A percentile compares a stretch with the other conserved stretches of the same genome.
These are phyloP conservation scores for Lachancea mirantina DNA, from an alignment of 805 yeast species.

Conservation along the genomic window DNA sequence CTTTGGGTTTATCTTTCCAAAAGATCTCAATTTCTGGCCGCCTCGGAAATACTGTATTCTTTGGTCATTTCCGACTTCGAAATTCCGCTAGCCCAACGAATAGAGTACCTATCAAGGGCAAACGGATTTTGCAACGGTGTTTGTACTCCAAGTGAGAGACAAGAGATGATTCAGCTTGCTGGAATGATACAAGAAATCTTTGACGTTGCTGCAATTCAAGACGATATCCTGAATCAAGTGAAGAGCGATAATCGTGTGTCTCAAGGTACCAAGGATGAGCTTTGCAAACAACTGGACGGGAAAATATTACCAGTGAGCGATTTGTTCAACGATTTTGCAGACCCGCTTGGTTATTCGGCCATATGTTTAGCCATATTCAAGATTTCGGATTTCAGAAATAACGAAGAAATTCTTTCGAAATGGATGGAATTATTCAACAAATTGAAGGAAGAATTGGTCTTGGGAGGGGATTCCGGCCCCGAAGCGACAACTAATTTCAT, in stretches of 20 bases:
- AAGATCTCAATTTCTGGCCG: constrained; percentile 66
- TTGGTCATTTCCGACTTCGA: constrained; percentile 70
- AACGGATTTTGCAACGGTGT: constrained; percentile 86
- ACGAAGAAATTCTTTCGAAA: constrained; percentile 72
- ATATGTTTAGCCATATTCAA: constrained; percentile 72
- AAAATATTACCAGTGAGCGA: constrained; percentile 67
- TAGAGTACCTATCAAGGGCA: constrained; percentile 85
- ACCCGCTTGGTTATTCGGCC: constrained; percentile 81
- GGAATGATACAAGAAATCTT: constrained; percentile 68
- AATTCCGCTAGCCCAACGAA: constrained; percentile 61
- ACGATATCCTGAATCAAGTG: constrained; percentile 41
- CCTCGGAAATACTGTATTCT: constrained; percentile 74
- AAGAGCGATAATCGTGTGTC: constrained; percentile 41
- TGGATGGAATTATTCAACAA: constrained; percentile 71
- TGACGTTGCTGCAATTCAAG: constrained; percentile 80
- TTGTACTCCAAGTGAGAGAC: constrained; percentile 69
- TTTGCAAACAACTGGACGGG: constrained; percentile 50
- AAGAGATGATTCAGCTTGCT: constrained; percentile 64
- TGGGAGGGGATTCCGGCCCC: constrained; percentile 17
- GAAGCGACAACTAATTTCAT: constrained; percentile 30
- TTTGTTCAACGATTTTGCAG: constrained; percentile 77
- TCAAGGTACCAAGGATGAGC: constrained; percentile 42
- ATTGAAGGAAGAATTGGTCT: constrained; percentile 28
- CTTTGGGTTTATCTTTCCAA: constrained; percentile 87
- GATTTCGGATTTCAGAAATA: constrained; percentile 75